Percentiles rank a stretch among this genome's conserved stretches.
Evolutionary conservation across 129 eudicot species (phyloP).

Genomic region (Pseudognaphalium luteoalbum): DNA sequence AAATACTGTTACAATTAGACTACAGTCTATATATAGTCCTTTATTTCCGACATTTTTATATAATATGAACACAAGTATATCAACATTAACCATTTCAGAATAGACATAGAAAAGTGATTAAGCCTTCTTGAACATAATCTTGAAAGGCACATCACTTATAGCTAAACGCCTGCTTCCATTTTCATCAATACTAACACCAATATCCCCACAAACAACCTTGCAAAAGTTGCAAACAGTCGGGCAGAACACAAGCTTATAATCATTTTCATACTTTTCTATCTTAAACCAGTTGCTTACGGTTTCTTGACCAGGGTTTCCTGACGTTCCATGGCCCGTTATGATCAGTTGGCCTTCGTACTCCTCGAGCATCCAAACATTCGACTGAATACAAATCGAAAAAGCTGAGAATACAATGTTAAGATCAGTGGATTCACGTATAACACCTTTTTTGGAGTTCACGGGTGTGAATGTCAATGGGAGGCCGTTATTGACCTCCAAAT

Average conservation of each 20-base stretch:
- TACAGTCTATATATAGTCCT: neutral
- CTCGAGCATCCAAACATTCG: conserved; percentile 51
- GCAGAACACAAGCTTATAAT: conserved; percentile 52
- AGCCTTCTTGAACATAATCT: conserved; percentile 39
- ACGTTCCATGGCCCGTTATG: conserved; percentile 37
- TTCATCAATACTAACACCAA: conserved; percentile 36
- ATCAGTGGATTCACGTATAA: conserved; percentile 52
- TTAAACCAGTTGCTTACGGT: conserved; percentile 62
- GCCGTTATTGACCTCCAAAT: conserved; percentile 33
- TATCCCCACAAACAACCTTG: conserved; percentile 37
- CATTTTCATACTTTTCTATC: conserved; percentile 36
- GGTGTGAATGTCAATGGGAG: conserved; percentile 47
- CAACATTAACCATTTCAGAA: neutral
- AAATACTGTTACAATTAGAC: neutral
- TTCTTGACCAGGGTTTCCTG: conserved; percentile 42
- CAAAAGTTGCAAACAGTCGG: conserved; percentile 44
- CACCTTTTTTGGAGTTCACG: conserved; percentile 41
- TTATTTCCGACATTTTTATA: conserved; percentile 11
- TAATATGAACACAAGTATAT: neutral
- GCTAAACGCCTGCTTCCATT: conserved; percentile 42
- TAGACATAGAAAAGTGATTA: neutral
- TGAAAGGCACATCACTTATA: conserved; percentile 40
- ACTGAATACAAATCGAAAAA: conserved; percentile 36
- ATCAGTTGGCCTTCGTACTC: conserved; percentile 32
- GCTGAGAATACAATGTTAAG: conserved; percentile 46